Base-by-base conservation (phyloP, 192 early-diverging fungal genomes). In the Coemansia sp. region DNA sequence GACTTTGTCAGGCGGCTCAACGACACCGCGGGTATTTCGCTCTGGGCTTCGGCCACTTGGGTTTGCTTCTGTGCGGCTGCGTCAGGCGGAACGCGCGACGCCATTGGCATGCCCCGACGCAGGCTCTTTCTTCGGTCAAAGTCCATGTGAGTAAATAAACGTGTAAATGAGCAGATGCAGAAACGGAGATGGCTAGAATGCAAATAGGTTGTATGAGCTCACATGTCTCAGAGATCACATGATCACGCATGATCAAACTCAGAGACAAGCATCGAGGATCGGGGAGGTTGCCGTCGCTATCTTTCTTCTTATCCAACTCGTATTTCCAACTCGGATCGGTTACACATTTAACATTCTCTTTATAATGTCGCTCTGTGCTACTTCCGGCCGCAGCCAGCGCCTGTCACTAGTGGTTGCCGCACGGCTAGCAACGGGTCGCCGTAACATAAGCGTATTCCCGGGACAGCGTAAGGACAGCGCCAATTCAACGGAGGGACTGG, bases 1-100 rank as follows among this genome's bases (percentile, higher is more conserved):
- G 79, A 61, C 53, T 67, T 70, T 33, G 70, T 71, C 69, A 82
- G 72, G 11, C 53, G 64, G 68, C 72, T 77, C 39, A 82, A 37
- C 27, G 68, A 73, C 45, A 82, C 74, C 0, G 60, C 60, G 34
- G 79, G 79, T 8, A 69, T 59, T 24, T 73, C 73, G 70, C 60
- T 44, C 21, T 66, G 68, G n/a, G 36, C 33, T 9, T 60, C 54
- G 34, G 35, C 39, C 24, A 34, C 41, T 16, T 17, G 57, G n/a
- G 17, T 10, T 59, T 59, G 57, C 31, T 36, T 59, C 29, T 50
- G 45, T 35, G 68, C 29, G 41, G 50, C 68, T 24, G n/a, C 50
- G 10, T 45, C 56, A 3, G 45, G 54, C 36, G 41, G 46, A 11
- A 53, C 56, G 24, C 68, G 68, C 51, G 41, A 29, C 46, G 62